Percentiles rank a stretch among this genome's conserved stretches.
Evolutionary conservation across 768 basidiomycete species (phyloP).

Genomic region (Gelatoporia subvermispora): DNA sequence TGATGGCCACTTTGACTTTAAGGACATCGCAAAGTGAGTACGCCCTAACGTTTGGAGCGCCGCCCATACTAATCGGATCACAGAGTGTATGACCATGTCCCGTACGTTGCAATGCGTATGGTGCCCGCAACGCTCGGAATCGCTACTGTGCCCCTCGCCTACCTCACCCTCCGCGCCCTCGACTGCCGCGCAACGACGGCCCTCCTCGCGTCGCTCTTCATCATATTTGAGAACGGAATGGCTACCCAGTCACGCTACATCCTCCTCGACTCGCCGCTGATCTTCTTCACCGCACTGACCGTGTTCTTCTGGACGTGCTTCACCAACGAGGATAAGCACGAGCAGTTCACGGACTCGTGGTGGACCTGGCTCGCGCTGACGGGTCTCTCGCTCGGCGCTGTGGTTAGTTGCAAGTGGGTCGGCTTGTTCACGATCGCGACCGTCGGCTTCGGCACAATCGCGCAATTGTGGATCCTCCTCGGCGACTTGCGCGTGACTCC

Average conservation of each 20-base stretch:
- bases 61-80: neutral
- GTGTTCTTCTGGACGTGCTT: conserved; percentile 86
- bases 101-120: conserved; percentile 96
- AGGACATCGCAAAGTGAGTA: conserved; percentile 92
- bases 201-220: conserved; percentile 82
- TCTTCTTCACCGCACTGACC: conserved; percentile 95
- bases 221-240: conserved; percentile 96
- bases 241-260: conserved; percentile 95
- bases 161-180: conserved; percentile 89
- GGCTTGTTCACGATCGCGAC: conserved; percentile 97
- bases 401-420: conserved; percentile 96
- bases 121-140: conserved; percentile 90
- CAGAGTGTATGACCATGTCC: conserved; percentile 81
- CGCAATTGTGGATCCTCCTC: conserved; percentile 85
- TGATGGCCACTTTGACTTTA: conserved; percentile 93
- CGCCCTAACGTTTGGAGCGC: neutral
- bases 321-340: conserved; percentile 82
- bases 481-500: conserved; percentile 82
- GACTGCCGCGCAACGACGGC: conserved; percentile 91
- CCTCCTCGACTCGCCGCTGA: conserved; percentile 94
- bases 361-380: conserved; percentile 90
- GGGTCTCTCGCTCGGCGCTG: conserved; percentile 87
- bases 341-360: conserved; percentile 83
- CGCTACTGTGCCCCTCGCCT: conserved; percentile 83
- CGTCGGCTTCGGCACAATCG: conserved; percentile 76